These are phyloP conservation scores for Metschnikowia similis DNA, from an alignment of 805 yeast species.

Conservation along the genomic window DNA sequence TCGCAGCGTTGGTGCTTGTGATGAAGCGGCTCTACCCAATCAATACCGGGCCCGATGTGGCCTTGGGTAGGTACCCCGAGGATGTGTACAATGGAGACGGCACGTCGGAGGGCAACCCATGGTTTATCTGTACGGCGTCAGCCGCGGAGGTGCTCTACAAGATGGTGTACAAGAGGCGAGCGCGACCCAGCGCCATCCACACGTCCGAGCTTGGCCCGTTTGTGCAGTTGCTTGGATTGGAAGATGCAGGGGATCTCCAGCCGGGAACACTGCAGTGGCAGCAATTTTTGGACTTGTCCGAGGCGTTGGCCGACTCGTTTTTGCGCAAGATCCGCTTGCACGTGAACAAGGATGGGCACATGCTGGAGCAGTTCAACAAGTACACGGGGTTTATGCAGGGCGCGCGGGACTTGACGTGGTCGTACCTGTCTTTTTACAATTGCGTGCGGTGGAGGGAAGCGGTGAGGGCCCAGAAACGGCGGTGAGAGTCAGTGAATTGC, in stretches of 20 bases:
- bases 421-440: constrained; percentile 73
- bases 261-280: constrained; percentile 43
- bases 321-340: constrained; percentile 55
- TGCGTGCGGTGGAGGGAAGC: constrained; percentile 61
- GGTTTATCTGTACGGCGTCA: constrained; percentile 78
- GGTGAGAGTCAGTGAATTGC: too few species aligned
- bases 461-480: neutral
- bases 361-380: constrained; percentile 87
- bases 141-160: constrained; percentile 63
- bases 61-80: constrained; percentile 89
- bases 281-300: constrained; percentile 41
- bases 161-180: constrained; percentile 43
- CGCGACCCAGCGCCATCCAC: constrained; percentile 37
- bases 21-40: constrained; percentile 78
- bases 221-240: constrained; percentile 4
- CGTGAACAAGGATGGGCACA: constrained; percentile 58
- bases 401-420: constrained; percentile 86
- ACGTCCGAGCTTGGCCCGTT: constrained; percentile 23
- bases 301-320: constrained; percentile 64
- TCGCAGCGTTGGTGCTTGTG: constrained; percentile 56
- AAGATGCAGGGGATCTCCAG: constrained; percentile 19
- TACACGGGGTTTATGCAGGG: constrained; percentile 84
- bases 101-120: constrained; percentile 80
- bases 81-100: constrained; percentile 79
- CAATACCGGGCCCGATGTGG: constrained; percentile 59